Conservation (phyloP, 345 rosid species). For the Excoecaria agallocha region DNA sequence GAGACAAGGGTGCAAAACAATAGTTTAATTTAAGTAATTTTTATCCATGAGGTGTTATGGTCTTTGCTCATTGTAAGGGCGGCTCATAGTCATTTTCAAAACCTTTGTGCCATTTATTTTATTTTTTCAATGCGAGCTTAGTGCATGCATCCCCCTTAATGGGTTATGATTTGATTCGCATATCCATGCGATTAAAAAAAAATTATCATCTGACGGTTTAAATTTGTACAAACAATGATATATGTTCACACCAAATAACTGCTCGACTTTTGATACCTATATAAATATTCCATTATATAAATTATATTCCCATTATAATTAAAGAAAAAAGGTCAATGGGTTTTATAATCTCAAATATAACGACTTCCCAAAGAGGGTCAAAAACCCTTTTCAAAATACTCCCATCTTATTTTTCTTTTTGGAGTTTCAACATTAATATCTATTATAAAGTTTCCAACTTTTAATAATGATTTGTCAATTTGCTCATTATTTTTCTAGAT, state of each 20-base stretch:
- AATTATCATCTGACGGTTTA: no score
- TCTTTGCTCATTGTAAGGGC: slow-evolving; percentile 36
- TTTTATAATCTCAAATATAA: slow-evolving; percentile 12
- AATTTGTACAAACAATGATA: no score
- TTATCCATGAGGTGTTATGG: slow-evolving; percentile 2
- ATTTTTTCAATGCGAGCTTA: background rate
- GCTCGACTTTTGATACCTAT: background rate
- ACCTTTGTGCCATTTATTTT: slow-evolving; percentile 21
- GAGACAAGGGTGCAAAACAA: slow-evolving; percentile 16
- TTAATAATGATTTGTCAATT: slow-evolving; percentile 4
- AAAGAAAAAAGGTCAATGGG: slow-evolving; percentile 10
- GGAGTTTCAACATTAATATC: slow-evolving; percentile 2
- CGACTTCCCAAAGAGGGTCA: slow-evolving; percentile 17
- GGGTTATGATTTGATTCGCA: no score
- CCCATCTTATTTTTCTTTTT: background rate
- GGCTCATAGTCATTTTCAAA: slow-evolving; percentile 33
- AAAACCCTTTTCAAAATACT: background rate
- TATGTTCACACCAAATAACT: no score
- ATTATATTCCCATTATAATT: no score
- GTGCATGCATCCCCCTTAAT: no score
- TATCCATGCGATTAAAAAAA: no score
- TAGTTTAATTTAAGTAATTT: background rate
- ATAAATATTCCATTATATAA: no score
- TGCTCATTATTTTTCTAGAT: background rate
- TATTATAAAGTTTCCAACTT: background rate